Base-by-base conservation (phyloP, 129 eudicot genomes). In the Ambrosia artemisiifolia region DNA sequence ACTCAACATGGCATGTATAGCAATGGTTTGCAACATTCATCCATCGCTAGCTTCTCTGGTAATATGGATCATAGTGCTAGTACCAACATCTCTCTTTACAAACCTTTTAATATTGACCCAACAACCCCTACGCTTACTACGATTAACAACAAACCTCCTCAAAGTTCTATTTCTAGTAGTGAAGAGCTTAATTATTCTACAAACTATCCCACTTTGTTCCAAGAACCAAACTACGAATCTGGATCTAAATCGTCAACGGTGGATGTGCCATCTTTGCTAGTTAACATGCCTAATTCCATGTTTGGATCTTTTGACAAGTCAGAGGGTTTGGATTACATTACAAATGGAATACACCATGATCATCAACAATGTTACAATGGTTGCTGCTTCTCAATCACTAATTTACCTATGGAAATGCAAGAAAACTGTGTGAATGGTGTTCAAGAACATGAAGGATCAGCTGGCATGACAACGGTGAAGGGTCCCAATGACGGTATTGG, bases 211-310 rank as follows among this genome's bases (percentile, higher is more conserved):
- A 76, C 79, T 49, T 64, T 82, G 18, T 66, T 86, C 53, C 86
- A 80, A 72, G 75, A 80, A 40, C 30, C 78, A 7, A 71, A 53
- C 63, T 59, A 78, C 18, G 51, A 80, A 43, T 77, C 85, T 55
- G 51, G 82, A 43, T 77, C 85, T 49, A 80, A 78, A 71, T 83
- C 80, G 56, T 73, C 81, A 18, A 71, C 75, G 20, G 62, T 65
- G 10, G 96, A 84, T 69, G 85, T 81, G 9, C 83, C 97, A 47
- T 88, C 89, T 28, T 72, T 92, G 82, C 78, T 85, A 13, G 76
- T 75, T 32, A 88, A 92, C 85, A 85, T 79, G 86, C 88, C 97
- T 36, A 86, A 76, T 53, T 80, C 91, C 24, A 66, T 85, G 13
- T 68, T 85, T 48, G 96, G 90, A 50, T 90, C 77, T 56, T 75